Conservation (phyloP, 306 rosid genomes). For the Acacia acuminata region DNA sequence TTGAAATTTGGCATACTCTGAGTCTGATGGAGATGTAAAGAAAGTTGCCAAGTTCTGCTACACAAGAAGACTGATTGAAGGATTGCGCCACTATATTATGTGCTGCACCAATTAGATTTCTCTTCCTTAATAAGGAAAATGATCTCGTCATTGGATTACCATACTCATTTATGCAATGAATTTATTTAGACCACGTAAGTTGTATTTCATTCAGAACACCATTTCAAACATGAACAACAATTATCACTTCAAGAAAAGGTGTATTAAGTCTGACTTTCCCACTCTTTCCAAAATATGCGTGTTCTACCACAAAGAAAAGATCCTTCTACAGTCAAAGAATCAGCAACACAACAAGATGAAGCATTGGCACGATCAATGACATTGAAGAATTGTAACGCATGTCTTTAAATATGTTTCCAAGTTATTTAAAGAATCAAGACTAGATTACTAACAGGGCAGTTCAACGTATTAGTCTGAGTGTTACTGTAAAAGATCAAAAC, state of each 20-base stretch:
- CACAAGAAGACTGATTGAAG: background rate
- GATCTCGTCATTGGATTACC: slow-evolving; percentile 9
- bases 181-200: slow-evolving; percentile 4
- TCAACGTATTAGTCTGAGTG: background rate
- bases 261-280: background rate
- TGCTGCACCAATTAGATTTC: background rate
- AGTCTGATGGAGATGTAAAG: background rate
- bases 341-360: slow-evolving; percentile 14
- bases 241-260: background rate
- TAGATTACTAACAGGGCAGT: background rate
- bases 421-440: background rate
- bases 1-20: background rate
- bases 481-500: background rate
- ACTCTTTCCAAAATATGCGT: background rate
- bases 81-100: background rate
- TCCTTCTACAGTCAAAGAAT: background rate
- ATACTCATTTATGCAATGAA: slow-evolving; percentile 9
- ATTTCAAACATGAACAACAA: background rate
- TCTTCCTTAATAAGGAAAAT: slow-evolving; percentile 1
- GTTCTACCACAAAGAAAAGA: background rate
- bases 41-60: background rate
- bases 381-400: background rate
- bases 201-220: background rate
- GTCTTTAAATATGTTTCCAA: slow-evolving; percentile 2
- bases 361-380: slow-evolving; percentile 7